Base-by-base conservation (phyloP, 345 rosid species). In the Dimocarpus longan region DNA sequence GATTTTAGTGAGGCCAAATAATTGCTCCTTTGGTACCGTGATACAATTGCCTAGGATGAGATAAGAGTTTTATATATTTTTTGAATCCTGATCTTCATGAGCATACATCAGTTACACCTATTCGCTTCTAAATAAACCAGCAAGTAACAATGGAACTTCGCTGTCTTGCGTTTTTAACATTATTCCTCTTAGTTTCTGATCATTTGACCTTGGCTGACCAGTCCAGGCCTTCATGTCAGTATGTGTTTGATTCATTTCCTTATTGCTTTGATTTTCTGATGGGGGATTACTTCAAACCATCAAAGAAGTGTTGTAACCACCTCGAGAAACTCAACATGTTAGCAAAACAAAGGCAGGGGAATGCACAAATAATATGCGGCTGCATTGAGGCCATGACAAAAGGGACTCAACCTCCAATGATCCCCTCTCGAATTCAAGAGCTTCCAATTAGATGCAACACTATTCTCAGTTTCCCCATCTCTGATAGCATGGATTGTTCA, bases 391-490 rank as follows among this genome's bases (percentile, higher is more conserved):
- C 64, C 28, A 84, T 83, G 85, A 83, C 84, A 21, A 81, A 40
- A 64, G 83, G 87, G 24, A 28, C 28, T 37, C 70, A 74, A 10
- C 85, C 89, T 71, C 87, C 85, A 10, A 59, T 87, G 37, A 43
- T 80, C 21, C 68, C 81, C 68, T 80, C 78, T 78, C 85, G 81
- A 40, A 85, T 88, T 72, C 70, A 81, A 19, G 65, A 75, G 42
- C 89, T 88, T 54, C 88, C 88, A 26, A 65, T 66, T 28, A 74
- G 40, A 37, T 88, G 91, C 81, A 66, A 50, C 24, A 85, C 82
- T 5, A 84, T 80, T 77, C 91, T 88, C 13, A 88, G 87, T 71
- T 88, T 88, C 76, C 91, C 88, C 32, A 86, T 88, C 72, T 86
- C 91, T 15, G 71, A 76, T 7, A 66, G 82, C 87, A 86, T 88